A percentile compares a stretch with the other conserved stretches of the same genome.
phyloP scores from a whole-genome alignment of 2,329 filamentous ascomycete genomes.

The Colletotrichum sojae region DNA sequence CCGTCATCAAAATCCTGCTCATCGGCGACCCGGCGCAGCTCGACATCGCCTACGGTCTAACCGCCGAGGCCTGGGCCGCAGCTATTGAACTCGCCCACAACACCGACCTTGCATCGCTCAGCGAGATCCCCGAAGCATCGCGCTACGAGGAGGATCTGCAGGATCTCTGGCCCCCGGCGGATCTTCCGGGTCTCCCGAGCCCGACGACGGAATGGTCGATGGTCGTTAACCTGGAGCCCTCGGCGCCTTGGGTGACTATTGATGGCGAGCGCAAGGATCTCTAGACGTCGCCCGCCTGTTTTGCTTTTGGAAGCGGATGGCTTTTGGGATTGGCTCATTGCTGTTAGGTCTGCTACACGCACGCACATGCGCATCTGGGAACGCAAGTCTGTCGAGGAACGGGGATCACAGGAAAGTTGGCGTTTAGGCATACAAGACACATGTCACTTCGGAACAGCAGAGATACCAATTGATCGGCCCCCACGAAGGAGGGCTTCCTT shows the following conservation, averaged over 20 bases:
- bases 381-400: no score
- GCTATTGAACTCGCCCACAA: not conserved
- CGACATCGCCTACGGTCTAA: not conserved
- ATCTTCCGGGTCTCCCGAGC: no score
- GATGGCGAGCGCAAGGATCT: not conserved
- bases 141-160: not conserved
- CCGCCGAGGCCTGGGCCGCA: conserved; percentile 6
- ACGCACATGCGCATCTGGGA: no score
- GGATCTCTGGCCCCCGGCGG: not conserved
- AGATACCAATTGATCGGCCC: no score
- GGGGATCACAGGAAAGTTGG: no score
- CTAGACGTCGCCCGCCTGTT: not conserved
- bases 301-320: not conserved
- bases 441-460: no score
- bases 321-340: not conserved
- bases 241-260: conserved; percentile 14
- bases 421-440: no score
- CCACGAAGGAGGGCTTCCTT: not conserved
- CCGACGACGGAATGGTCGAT: not conserved
- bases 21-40: conserved; percentile 1
- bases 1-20: conserved; percentile 33
- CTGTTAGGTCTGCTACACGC: no score
- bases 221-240: not conserved
- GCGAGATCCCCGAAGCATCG: not conserved
- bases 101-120: not conserved